Evolutionary conservation across 306 rosid species (phyloP), one percentile per base, ranked within the genome.

Genomic region (Benincasa hispida): DNA sequence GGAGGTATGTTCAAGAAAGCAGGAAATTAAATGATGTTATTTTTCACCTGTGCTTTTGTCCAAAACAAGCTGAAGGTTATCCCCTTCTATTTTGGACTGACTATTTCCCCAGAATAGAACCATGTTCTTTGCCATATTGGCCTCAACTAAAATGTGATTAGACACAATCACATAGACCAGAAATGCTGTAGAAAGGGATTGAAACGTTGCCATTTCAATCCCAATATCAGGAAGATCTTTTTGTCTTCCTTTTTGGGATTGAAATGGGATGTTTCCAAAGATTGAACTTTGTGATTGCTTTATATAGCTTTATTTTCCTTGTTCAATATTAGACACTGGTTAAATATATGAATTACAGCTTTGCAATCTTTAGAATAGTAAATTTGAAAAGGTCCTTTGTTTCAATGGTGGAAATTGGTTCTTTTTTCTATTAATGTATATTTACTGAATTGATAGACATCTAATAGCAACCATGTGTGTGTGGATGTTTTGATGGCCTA

Each of bases 41-140:
- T 11, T 76, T 68, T 28, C 32, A 90, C 98, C 98, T 82, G 96
- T 86, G 25, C 82, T 80, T 82, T 78, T 68, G 84, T 89, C 89
- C 59, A 93, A 83, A 73, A 87, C 91, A 62, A 93, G 96, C 51
- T 82, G 84, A 37, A 91, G 93, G 56, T 83, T 88, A 7, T 89
- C 93, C 48, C 93, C 81, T 25, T 68, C 79, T 77, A 91, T 24
- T 57, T 72, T 15, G 22, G 91, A 84, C 14, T 87, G 89, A 45
- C 83, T 84, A 72, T 41, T 24, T 55, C 96, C 96, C 90, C 93
- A 87, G 2, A 78, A 76, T 65, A 93, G 45, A 76, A 79, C 78
- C 93, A 87, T 89, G 85, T 90, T 89, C 67, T 81, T 68, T 19
- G 86, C 69, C 73, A 85, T 47, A 11, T 39, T 78, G 14, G 91